These are phyloP conservation scores for Graphilbum ipis-grandicollis DNA, from an alignment of 2,329 filamentous ascomycete genomes.

Conservation along the genomic window DNA sequence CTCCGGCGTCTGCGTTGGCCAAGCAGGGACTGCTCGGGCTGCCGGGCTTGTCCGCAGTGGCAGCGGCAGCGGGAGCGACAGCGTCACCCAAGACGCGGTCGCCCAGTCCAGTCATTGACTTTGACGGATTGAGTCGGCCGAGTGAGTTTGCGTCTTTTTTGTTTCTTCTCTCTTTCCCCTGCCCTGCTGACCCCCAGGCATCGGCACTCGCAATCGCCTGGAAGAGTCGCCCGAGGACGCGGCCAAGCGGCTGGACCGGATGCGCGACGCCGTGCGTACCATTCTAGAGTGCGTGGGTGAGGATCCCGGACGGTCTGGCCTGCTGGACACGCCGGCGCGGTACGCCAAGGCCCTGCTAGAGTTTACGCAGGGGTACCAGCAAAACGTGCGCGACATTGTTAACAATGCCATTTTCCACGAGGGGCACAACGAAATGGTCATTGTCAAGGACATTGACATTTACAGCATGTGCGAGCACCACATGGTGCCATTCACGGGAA, in stretches of 20 bases:
- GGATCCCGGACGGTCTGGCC: constrained; percentile 46
- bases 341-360: constrained; percentile 93
- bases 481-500: constrained; percentile 88
- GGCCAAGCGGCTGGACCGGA: constrained; percentile 34
- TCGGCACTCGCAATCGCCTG: constrained; percentile 45
- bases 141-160: constrained; percentile 20
- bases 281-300: constrained; percentile 54
- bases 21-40: too few species aligned
- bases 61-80: constrained; percentile 2
- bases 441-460: constrained; percentile 93
- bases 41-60: neutral
- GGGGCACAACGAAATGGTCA: constrained; percentile 91
- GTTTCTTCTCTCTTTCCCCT: neutral
- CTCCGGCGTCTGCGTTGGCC: neutral
- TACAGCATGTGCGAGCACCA: constrained; percentile 95
- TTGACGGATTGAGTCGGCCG: constrained; percentile 42
- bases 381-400: constrained; percentile 81
- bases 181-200: constrained; percentile 20
- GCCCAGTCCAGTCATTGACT: constrained; percentile 41
- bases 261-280: constrained; percentile 45
- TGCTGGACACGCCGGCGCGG: constrained; percentile 56
- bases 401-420: constrained; percentile 93
- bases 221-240: constrained; percentile 37
- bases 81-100: constrained; percentile 21
- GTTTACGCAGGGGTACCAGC: constrained; percentile 93